These are phyloP conservation scores for Salix purpurea DNA, from an alignment of 345 rosid genomes.

Conservation along the genomic window DNA sequence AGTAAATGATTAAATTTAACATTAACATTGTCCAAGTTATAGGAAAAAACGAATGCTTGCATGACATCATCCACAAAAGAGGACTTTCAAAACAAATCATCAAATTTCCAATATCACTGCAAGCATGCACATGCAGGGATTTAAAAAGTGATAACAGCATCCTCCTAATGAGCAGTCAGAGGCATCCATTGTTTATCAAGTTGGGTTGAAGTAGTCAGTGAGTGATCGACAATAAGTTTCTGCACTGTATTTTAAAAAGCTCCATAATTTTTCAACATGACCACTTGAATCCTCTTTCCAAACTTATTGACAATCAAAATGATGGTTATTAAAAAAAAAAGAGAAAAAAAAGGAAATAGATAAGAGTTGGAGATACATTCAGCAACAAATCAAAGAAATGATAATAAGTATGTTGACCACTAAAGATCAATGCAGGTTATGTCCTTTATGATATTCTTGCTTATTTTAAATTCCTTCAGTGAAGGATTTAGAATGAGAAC, in stretches of 20 bases:
- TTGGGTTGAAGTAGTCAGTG: background rate
- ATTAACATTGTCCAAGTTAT: background rate
- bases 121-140: background rate
- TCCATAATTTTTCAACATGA: background rate
- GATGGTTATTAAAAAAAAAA: background rate
- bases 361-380: background rate
- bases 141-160: background rate
- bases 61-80: background rate
- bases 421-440: background rate
- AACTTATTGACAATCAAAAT: background rate
- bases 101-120: background rate
- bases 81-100: background rate
- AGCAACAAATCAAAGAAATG: background rate
- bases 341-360: background rate
- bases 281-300: background rate
- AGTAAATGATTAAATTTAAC: background rate
- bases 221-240: background rate
- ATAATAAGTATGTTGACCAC: background rate
- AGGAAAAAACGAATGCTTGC: background rate
- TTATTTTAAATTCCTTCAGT: background rate
- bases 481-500: no score
- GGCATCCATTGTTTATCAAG: background rate
- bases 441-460: background rate
- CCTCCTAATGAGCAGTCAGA: background rate
- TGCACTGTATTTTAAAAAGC: background rate